These are phyloP conservation scores for Clavulina sp. DNA, from an alignment of 768 basidiomycete species.

Conservation along the genomic window DNA sequence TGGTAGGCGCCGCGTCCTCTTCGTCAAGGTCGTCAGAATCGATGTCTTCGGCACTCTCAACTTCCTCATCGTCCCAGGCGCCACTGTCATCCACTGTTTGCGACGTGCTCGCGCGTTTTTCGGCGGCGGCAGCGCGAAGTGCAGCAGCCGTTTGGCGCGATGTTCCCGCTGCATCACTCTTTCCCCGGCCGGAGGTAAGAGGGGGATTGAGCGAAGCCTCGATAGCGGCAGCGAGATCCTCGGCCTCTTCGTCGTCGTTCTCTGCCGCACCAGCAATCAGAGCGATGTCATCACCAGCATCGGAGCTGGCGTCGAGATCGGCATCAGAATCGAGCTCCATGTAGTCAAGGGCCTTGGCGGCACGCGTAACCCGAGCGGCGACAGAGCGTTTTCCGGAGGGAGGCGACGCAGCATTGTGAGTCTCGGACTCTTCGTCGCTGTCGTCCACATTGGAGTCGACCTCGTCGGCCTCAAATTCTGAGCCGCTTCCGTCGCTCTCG, in stretches of 20 bases:
- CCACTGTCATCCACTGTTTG: conserved; percentile 22
- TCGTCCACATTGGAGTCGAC: neutral
- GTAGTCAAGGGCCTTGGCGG: neutral
- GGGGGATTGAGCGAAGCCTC: conserved; percentile 30
- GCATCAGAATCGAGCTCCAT: neutral
- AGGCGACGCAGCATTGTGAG: neutral
- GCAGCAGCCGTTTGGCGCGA: conserved; percentile 18
- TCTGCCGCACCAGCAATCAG: conserved; percentile 3
- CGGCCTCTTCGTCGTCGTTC: conserved; percentile 25
- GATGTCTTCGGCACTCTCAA: neutral
- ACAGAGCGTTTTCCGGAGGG: neutral
- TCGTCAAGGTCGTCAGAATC: neutral
- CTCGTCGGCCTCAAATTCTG: conserved; percentile 5
- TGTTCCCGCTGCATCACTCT: conserved; percentile 15
- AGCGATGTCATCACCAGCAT: conserved; percentile 14
- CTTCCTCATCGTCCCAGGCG: conserved; percentile 3
- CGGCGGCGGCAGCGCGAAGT: conserved; percentile 15
- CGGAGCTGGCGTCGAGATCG: neutral
- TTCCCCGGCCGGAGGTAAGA: conserved; percentile 9
- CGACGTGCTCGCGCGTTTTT: conserved; percentile 14
- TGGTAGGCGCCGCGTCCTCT: neutral
- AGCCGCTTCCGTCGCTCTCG: conserved; percentile 6
- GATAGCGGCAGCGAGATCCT: conserved; percentile 43
- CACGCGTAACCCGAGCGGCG: neutral
- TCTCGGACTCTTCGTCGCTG: neutral